A percentile compares a stretch with the other conserved stretches of the same genome.
Conservation (phyloP, 768 basidiomycete species). For the Suillus subluteus region DNA sequence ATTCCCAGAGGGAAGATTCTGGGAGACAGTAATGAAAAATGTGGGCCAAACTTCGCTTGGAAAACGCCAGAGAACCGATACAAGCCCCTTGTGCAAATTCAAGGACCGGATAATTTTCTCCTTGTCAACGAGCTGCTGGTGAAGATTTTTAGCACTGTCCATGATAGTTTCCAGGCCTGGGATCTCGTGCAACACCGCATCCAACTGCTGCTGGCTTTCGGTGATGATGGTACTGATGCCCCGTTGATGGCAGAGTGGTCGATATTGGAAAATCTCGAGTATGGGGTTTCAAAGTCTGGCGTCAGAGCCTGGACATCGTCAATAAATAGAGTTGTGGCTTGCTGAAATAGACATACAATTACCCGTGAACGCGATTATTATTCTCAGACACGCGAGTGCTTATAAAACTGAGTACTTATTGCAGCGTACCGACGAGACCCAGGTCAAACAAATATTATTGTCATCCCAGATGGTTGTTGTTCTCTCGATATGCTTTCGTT, state of each 20-base stretch:
- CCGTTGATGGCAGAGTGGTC: neutral
- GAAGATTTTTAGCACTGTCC: conserved; percentile 12
- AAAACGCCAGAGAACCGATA: conserved; percentile 32
- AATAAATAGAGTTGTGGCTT: neutral
- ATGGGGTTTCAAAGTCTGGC: conserved; percentile 18
- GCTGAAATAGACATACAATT: neutral
- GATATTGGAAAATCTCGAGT: conserved; percentile 20
- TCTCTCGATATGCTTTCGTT: neutral
- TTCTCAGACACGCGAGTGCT: neutral
- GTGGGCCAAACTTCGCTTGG: conserved; percentile 51
- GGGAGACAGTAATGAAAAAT: conserved; percentile 23
- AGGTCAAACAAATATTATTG: neutral
- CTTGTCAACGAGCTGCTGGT: conserved; percentile 21
- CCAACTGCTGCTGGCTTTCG: conserved; percentile 22
- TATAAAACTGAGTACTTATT: neutral
- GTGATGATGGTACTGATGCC: conserved; percentile 19
- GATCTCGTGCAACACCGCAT: conserved; percentile 19
- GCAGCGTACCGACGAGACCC: neutral
- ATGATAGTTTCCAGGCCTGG: conserved; percentile 19
- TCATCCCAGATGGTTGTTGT: neutral
- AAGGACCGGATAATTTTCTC: conserved; percentile 19
- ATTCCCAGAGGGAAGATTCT: no score
- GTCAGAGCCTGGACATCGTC: conserved; percentile 15
- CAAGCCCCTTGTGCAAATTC: conserved; percentile 24
- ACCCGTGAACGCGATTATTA: neutral